phyloP scores from a whole-genome alignment of 192 early-diverging fungal species.

The Neocallimastix lanati region DNA sequence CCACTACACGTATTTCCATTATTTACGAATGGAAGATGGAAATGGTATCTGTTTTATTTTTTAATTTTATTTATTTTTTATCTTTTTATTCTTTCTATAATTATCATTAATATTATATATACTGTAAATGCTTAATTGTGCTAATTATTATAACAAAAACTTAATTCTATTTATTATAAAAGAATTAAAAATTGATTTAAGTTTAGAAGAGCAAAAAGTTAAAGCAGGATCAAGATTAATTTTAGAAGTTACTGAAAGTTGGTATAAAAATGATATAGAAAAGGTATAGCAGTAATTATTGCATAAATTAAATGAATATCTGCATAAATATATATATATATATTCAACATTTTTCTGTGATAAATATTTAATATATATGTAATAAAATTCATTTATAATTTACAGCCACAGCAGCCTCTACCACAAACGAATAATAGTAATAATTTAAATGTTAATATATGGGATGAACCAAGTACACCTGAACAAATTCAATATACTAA shows the following conservation, averaged over 20 bases:
- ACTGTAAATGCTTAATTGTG: too few species aligned
- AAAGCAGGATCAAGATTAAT: neutral
- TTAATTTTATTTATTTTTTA: too few species aligned
- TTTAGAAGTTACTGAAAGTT: neutral
- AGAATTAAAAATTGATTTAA: neutral
- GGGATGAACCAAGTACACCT: conserved; percentile 5
- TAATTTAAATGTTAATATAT: conserved; percentile 3
- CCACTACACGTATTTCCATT: neutral
- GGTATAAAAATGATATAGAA: neutral
- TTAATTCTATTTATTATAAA: neutral
- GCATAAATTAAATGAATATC: too few species aligned
- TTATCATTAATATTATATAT: too few species aligned
- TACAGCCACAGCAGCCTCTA: neutral
- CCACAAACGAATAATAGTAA: neutral
- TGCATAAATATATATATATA: too few species aligned
- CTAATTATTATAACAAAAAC: too few species aligned
- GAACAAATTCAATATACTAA: conserved; percentile 4
- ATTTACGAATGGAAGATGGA: neutral
- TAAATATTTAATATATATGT: too few species aligned
- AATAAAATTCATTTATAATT: too few species aligned
- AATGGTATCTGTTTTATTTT: neutral
- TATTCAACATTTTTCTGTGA: too few species aligned
- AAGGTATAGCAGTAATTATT: neutral
- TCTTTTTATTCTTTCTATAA: too few species aligned
- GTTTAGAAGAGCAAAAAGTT: neutral